Conservation (phyloP, 345 rosid genomes). For the Sisymbrium irio region DNA sequence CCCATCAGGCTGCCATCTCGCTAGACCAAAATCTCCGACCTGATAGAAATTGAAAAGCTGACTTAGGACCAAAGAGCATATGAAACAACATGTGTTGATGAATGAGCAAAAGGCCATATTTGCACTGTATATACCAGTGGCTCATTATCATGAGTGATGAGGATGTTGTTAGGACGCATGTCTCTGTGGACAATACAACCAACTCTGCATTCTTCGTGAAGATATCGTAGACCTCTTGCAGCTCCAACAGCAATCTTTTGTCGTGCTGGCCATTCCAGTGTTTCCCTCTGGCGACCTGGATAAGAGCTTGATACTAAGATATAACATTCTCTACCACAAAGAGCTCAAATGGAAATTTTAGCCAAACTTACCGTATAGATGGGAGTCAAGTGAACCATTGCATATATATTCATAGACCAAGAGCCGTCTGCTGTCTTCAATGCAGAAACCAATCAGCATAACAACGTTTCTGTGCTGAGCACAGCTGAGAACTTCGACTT, state of each 20-base stretch:
- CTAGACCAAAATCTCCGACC: conserved; percentile 99
- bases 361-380: conserved; percentile 71
- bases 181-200: conserved; percentile 99
- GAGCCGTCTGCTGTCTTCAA: conserved; percentile 88
- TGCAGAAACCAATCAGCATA: conserved; percentile 95
- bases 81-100: background rate
- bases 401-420: conserved; percentile 97
- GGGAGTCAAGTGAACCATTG: conserved; percentile 95
- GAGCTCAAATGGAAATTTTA: background rate
- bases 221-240: conserved; percentile 97
- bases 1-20: conserved; percentile 99
- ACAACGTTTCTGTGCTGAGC: conserved; percentile 99
- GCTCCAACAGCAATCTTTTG: conserved; percentile 98
- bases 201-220: conserved; percentile 99
- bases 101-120: background rate
- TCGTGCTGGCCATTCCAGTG: conserved; percentile 87
- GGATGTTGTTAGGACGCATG: conserved; percentile 99
- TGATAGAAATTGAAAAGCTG: conserved; percentile 17
- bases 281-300: conserved; percentile 64
- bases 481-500: conserved; percentile 98
- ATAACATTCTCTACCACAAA: conserved; percentile 4
- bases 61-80: conserved; percentile 9
- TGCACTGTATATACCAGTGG: conserved; percentile 60
- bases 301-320: conserved; percentile 7
- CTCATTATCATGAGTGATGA: conserved; percentile 96